Base-by-base conservation (phyloP, 2,329 filamentous ascomycete species). In the Falciphora oryzae region DNA sequence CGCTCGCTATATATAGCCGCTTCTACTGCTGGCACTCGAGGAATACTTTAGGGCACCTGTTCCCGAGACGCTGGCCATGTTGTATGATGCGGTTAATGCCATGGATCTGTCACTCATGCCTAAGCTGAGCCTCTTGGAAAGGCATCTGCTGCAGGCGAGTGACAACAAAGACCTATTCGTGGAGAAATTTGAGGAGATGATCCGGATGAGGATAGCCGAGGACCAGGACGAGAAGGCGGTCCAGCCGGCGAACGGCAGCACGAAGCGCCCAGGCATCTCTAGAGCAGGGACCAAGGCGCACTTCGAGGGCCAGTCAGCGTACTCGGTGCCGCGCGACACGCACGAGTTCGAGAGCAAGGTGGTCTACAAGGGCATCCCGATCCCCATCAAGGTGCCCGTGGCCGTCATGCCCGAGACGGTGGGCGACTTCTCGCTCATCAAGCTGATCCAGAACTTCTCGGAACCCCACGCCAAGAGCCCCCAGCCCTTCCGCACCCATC, bases 81-180 rank as follows among this genome's bases (percentile, higher is more conserved):
- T 99, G 5, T 99, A 97, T 76, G 85, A 97, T 69, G 90, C 95
- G 1, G 91, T 99, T 68, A 99, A 99, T 75, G 88, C 87, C 64
- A 99, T 99, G 95, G 95, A 99, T 71, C 82, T 99, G 66, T 97
- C 94, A 0, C 80, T 98, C 18, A 91, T 99, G 87, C 95, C 95
- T 0, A 89, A 84, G 69, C 81, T 99, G 63, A 96, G 90, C 66
- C 80, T 89, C 50, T 84, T 97, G 10, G 95, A 99, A 77, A 86
- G 90, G 62, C 88, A 92, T 70, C 88, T 99, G 64, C 77, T 99
- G 31, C 92, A 97, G 74, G 88, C 91, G 11, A 96, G 90, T 73
- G 93, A 97, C 71, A 93, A 93, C 70, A 96, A 96, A 74, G 95
- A 99, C 74, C 86, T 99, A 71, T 99, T 99, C 73, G 86, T 97